Conservation (phyloP, 805 yeast species). For the Lachancea kluyveri region DNA sequence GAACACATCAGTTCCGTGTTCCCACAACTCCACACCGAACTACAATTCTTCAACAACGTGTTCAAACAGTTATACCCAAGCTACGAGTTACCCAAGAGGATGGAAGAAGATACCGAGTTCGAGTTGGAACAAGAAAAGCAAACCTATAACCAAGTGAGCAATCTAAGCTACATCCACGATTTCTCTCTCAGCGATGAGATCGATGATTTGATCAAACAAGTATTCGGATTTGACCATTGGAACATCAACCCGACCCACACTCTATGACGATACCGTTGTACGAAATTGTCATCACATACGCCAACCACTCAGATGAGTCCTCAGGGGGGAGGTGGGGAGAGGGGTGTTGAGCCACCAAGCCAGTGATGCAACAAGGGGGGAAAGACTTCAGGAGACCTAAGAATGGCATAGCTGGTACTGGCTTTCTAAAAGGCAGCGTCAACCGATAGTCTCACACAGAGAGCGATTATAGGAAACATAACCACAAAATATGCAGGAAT, state of each 20-base stretch:
- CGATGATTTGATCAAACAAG: constrained; percentile 30
- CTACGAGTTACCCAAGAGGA: constrained; percentile 21
- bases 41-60: constrained; percentile 21
- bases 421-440: no score
- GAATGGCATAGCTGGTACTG: no score
- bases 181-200: constrained; percentile 32
- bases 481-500: no score
- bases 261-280: no score
- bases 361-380: no score
- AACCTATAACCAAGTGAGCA: constrained; percentile 23
- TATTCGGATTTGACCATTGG: constrained; percentile 25
- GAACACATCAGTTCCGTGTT: constrained; percentile 2
- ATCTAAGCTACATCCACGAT: constrained; percentile 27
- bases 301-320: no score
- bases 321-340: no score
- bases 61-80: constrained; percentile 12
- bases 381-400: no score
- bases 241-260: constrained; percentile 10
- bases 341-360: no score
- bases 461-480: no score
- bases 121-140: constrained; percentile 23
- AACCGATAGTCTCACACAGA: no score
- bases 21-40: constrained; percentile 10
- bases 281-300: no score
- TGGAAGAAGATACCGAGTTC: constrained; percentile 19